Percentiles rank a stretch among this genome's conserved stretches.
phyloP scores from a whole-genome alignment of 2,329 filamentous ascomycete genomes.

The Microdochium trichocladiopsis region DNA sequence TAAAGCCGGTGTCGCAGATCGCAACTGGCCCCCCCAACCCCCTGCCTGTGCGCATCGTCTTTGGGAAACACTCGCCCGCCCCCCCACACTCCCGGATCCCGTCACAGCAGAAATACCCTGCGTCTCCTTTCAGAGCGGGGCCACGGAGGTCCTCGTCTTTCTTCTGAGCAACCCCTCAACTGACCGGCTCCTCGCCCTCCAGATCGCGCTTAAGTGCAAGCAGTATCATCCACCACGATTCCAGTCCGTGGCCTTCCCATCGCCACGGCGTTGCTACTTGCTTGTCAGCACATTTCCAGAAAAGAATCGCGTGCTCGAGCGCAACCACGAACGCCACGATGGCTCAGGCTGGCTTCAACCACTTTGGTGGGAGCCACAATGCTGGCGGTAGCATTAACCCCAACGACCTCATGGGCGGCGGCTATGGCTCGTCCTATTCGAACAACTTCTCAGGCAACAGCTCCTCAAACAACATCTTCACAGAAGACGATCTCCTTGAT shows the following conservation, averaged over 20 bases:
- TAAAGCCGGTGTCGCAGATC: not conserved
- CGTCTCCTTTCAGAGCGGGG: not conserved
- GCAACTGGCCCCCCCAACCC: not conserved
- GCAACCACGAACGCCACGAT: constrained; percentile 25
- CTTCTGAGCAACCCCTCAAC: not conserved
- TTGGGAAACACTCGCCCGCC: not conserved
- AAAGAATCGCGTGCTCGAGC: not conserved
- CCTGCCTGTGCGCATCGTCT: not conserved
- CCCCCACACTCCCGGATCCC: not conserved
- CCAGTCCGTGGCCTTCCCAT: no score
- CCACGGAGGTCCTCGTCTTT: not conserved
- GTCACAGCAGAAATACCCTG: not conserved
- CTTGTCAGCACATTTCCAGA: no score
- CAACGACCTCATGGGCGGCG: constrained; percentile 68
- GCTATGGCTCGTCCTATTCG: constrained; percentile 54
- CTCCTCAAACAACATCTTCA: constrained; percentile 70
- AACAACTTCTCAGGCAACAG: constrained; percentile 71
- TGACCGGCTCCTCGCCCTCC: not conserved
- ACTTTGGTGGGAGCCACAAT: constrained; percentile 47
- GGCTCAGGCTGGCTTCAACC: constrained; percentile 50
- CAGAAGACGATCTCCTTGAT: constrained; percentile 84
- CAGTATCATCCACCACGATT: not conserved
- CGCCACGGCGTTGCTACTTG: no score
- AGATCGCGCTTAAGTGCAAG: not conserved
- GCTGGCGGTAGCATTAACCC: constrained; percentile 66